A percentile compares a stretch with the other conserved stretches of the same genome.
These are phyloP conservation scores for Tricholoma matsutake DNA, from an alignment of 768 basidiomycete genomes.

Conservation along the genomic window DNA sequence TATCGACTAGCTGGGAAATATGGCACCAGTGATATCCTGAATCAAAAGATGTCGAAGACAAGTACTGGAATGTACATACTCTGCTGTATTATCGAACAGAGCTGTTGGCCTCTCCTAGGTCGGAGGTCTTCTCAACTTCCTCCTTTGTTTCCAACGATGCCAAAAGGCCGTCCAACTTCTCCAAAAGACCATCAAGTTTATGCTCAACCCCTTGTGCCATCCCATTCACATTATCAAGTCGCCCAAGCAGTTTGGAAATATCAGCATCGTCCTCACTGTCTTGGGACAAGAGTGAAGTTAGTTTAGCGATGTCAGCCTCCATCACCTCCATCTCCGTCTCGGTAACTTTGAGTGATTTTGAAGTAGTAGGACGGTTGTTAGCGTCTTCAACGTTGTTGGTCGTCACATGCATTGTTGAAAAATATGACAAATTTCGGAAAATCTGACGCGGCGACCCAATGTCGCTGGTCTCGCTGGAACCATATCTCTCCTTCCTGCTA, in stretches of 20 bases:
- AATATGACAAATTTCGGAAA: slow-evolving; percentile 3
- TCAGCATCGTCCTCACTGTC: slow-evolving; percentile 38
- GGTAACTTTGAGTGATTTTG: not conserved
- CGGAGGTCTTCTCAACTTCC: not conserved
- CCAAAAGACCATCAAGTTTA: slow-evolving; percentile 59
- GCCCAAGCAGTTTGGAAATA: slow-evolving; percentile 50
- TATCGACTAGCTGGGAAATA: not conserved
- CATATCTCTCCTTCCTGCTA: slow-evolving; percentile 49
- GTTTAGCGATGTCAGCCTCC: slow-evolving; percentile 35
- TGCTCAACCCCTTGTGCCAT: slow-evolving; percentile 61
- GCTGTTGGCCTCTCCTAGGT: not conserved
- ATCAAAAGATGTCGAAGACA: not conserved
- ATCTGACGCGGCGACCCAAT: slow-evolving; percentile 20
- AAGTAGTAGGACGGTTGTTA: slow-evolving; percentile 9
- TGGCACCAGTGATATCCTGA: not conserved
- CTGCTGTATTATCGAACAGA: not conserved
- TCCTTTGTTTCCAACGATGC: slow-evolving; percentile 33
- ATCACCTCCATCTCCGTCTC: slow-evolving; percentile 14
- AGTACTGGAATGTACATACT: not conserved
- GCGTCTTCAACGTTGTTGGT: slow-evolving; percentile 4
- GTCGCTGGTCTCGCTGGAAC: slow-evolving; percentile 50
- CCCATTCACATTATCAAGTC: slow-evolving; percentile 54
- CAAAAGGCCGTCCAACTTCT: slow-evolving; percentile 54
- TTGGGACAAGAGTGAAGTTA: slow-evolving; percentile 30
- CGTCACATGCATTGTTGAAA: slow-evolving; percentile 6